Percentiles rank a stretch among this genome's conserved stretches.
Evolutionary conservation across 805 yeast species (phyloP).

Genomic region (Barnettozyma siamensis): DNA sequence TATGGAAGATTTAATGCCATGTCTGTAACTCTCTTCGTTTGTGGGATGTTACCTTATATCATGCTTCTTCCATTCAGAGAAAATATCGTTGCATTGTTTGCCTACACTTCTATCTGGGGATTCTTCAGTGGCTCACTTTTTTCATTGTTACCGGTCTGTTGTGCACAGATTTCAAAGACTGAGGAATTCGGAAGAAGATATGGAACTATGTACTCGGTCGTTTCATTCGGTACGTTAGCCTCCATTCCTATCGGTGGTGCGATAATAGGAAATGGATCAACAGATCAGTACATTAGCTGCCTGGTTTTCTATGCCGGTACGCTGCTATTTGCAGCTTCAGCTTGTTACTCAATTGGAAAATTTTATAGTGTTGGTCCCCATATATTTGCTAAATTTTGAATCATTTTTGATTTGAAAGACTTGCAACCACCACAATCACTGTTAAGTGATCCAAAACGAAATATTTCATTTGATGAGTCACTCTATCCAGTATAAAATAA

Average conservation of each 20-base stretch:
- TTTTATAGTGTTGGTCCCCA: neutral
- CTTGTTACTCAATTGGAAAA: constrained; percentile 40
- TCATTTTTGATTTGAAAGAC: too few species aligned
- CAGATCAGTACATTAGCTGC: constrained; percentile 28
- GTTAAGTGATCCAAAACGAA: too few species aligned
- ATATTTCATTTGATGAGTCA: too few species aligned
- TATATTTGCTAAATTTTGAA: neutral
- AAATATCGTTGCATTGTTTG: constrained; percentile 32
- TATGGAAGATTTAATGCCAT: constrained; percentile 51
- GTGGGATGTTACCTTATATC: constrained; percentile 29
- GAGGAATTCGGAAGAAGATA: constrained; percentile 49
- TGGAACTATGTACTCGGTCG: constrained; percentile 53
- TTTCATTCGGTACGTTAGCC: constrained; percentile 47
- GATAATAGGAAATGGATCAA: constrained; percentile 35
- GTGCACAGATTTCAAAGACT: constrained; percentile 51
- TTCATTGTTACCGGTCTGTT: constrained; percentile 51
- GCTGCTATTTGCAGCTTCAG: constrained; percentile 33
- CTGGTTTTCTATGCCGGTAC: constrained; percentile 30
- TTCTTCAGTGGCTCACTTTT: constrained; percentile 49
- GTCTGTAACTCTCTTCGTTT: constrained; percentile 28
- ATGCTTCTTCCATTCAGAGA: constrained; percentile 35
- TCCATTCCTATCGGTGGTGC: constrained; percentile 48
- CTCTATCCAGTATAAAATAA: too few species aligned
- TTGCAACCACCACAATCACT: too few species aligned
- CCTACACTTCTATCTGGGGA: constrained; percentile 45